Percentiles rank a stretch among this genome's conserved stretches.
phyloP scores from a whole-genome alignment of 768 basidiomycete genomes.

The Termitomyces sp. region DNA sequence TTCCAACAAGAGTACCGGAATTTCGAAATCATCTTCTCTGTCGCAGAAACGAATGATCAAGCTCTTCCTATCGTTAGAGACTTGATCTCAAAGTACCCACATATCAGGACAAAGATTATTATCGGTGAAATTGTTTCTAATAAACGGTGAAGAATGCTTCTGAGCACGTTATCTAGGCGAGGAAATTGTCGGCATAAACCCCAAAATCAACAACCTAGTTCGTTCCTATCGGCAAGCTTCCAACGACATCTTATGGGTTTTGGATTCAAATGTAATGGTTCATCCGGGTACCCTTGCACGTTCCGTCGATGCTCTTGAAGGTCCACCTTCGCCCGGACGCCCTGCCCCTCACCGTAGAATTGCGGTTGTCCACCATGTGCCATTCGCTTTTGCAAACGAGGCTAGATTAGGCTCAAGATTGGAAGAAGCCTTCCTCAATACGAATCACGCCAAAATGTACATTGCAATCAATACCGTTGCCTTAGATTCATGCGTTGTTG shows the following conservation, averaged over 20 bases:
- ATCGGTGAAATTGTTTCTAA: conserved; percentile 47
- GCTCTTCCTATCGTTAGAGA: conserved; percentile 79
- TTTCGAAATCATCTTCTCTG: conserved; percentile 86
- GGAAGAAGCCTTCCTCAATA: conserved; percentile 94
- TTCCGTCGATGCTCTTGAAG: conserved; percentile 70
- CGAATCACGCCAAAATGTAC: conserved; percentile 98
- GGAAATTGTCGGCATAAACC: conserved; percentile 84
- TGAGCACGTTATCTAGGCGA: conserved; percentile 46
- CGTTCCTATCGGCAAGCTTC: conserved; percentile 74
- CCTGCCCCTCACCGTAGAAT: conserved; percentile 36
- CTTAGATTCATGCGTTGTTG: conserved; percentile 92
- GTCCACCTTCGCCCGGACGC: conserved; percentile 29
- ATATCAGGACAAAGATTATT: conserved; percentile 65
- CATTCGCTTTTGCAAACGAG: conserved; percentile 75
- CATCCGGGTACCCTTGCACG: conserved; percentile 75
- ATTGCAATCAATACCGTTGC: conserved; percentile 87
- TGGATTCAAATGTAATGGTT: conserved; percentile 91
- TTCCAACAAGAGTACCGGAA: conserved; percentile 90
- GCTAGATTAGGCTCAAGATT: conserved; percentile 71
- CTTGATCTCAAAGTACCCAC: conserved; percentile 72
- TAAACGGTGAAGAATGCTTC: neutral
- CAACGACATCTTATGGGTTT: conserved; percentile 91
- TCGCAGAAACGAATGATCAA: conserved; percentile 86
- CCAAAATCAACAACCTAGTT: conserved; percentile 96
- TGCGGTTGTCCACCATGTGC: conserved; percentile 93